A percentile compares a stretch with the other conserved stretches of the same genome.
These are phyloP conservation scores for Candida verbasci DNA, from an alignment of 805 yeast genomes.

Conservation along the genomic window DNA sequence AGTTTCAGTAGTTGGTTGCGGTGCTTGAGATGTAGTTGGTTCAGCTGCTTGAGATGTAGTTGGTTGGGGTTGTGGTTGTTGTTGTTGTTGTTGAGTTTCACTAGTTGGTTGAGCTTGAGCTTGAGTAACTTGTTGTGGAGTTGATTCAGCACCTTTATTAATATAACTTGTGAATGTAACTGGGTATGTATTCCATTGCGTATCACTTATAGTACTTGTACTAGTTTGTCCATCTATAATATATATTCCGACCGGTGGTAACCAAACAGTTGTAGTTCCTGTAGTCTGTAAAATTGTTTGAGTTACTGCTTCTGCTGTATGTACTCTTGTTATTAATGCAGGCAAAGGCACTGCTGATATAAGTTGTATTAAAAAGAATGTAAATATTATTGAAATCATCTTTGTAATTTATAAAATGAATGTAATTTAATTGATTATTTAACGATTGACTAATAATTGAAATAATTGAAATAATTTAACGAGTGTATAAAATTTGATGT, in stretches of 20 bases:
- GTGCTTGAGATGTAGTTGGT: too few relatives aligned
- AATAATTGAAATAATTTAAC: too few relatives aligned
- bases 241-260: slow-evolving; percentile 51
- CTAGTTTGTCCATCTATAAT: slow-evolving; percentile 47
- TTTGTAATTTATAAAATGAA: not conserved
- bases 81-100: slow-evolving; percentile 9
- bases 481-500: too few relatives aligned
- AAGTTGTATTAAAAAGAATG: slow-evolving; percentile 14
- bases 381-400: slow-evolving; percentile 7
- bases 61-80: slow-evolving; percentile 13
- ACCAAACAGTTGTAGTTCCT: slow-evolving; percentile 44
- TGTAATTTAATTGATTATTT: not conserved
- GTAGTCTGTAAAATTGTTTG: slow-evolving; percentile 37
- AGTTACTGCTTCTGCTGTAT: slow-evolving; percentile 54
- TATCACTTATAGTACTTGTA: slow-evolving; percentile 40
- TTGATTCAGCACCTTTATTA: slow-evolving; percentile 13
- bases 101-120: slow-evolving; percentile 11
- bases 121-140: slow-evolving; percentile 9
- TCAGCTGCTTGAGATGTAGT: too few relatives aligned
- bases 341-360: slow-evolving; percentile 34
- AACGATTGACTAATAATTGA: too few relatives aligned
- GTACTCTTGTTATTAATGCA: slow-evolving; percentile 46
- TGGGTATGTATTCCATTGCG: slow-evolving; percentile 30
- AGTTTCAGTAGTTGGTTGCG: slow-evolving; percentile 16
- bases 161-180: slow-evolving; percentile 22